Evolutionary conservation across 192 early-diverging fungal genomes (phyloP), one percentile per base, ranked within the genome.

Genomic region (Cladochytrium replicatum): DNA sequence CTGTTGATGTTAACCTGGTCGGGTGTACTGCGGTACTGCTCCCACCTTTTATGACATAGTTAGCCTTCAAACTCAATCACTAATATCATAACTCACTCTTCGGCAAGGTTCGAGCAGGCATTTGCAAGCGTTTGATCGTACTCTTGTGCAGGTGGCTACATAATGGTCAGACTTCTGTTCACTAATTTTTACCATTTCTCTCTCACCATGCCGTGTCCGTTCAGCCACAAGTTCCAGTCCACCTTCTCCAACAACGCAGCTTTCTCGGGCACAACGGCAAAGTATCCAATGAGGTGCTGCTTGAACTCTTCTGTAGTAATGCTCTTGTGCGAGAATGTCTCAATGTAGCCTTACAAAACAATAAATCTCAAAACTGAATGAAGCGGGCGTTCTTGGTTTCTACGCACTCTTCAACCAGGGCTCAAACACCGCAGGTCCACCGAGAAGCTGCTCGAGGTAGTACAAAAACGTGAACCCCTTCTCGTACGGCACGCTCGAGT

Each of bases 401-500:
- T n/a, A n/a, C n/a, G n/a, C n/a, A n/a, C 15, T 15, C 48, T 77
- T 80, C 69, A 87, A 71, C 46, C 83, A 93, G 6, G 85, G 83
- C 55, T 85, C 91, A 71, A 98, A 98, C 26, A 87, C 74, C 13
- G 69, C 62, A 0, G 81, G 57, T 2, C 91, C 93, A 23, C 95
- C 95, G 28, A 98, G 66, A 41, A 82, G 55, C 54, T 83, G 74
- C 61, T 98, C 93, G 30, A 97, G 78, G 56, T 92, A 86, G 68
- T 87, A 95, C 22, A 98, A 71, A 40, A 98, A 64, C 61, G 89
- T 89, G 58, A 85, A 96, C 17, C 93, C 95, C 70, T 98, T 98
- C 66, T 98, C 94, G 29, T 48, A 78, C 9, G 64, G 66, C 31
- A 78, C 61, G 25, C 27, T 46, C 9, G 52, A 69, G 32, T 76